A percentile compares a stretch with the other conserved stretches of the same genome.
phyloP scores from a whole-genome alignment of 1,284 basidiomycete species.

The Microbotryum intermedium region DNA sequence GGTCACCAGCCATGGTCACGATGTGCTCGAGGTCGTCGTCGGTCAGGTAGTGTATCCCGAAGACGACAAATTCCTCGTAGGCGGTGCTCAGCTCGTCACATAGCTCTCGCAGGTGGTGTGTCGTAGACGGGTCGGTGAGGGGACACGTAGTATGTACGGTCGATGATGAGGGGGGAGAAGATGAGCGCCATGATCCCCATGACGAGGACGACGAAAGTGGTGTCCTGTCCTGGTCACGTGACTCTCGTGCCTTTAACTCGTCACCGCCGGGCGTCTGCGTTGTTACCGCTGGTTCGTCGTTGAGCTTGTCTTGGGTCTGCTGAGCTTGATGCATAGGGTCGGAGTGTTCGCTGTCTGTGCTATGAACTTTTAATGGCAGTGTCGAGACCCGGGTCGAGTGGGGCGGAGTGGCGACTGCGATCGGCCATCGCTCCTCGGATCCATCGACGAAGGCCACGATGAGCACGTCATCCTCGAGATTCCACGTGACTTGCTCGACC shows the following conservation, averaged over 20 bases:
- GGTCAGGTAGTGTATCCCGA: neutral
- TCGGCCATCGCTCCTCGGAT: conserved; percentile 15
- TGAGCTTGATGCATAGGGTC: neutral
- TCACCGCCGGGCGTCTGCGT: neutral
- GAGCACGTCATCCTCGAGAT: conserved; percentile 15
- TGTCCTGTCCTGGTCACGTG: neutral
- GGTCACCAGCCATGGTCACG: conserved; percentile 11
- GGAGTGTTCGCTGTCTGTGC: neutral
- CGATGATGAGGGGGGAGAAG: neutral
- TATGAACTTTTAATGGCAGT: no score
- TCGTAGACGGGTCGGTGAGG: no score
- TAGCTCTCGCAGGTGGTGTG: neutral
- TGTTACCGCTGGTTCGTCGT: neutral
- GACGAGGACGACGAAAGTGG: neutral
- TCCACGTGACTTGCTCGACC: conserved; percentile 11
- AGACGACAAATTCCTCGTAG: conserved; percentile 14
- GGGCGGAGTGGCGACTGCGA: neutral
- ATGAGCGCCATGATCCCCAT: neutral
- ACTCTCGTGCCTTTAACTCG: neutral
- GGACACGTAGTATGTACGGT: neutral
- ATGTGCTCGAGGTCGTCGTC: conserved; percentile 9
- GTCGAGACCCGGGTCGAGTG: no score
- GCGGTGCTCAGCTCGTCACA: conserved; percentile 17
- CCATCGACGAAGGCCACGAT: conserved; percentile 18
- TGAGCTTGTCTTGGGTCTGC: neutral